These are phyloP conservation scores for Anacardium occidentale DNA, from an alignment of 345 rosid species.

Conservation along the genomic window DNA sequence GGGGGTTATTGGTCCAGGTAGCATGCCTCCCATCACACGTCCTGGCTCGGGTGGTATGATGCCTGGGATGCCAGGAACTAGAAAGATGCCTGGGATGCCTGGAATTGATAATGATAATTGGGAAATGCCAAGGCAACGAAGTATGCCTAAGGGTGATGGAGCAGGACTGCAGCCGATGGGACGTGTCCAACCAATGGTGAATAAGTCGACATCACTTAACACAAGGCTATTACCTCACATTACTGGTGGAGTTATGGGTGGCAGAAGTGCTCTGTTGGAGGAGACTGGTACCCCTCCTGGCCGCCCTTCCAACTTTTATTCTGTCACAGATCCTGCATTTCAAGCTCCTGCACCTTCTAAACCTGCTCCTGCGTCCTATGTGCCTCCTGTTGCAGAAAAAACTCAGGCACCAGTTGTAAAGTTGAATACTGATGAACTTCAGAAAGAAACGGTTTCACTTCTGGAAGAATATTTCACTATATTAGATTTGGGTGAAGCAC, in stretches of 20 bases:
- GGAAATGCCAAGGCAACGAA: constrained; percentile 64
- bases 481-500: constrained; percentile 56
- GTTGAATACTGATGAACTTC: constrained; percentile 47
- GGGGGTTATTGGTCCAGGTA: constrained; percentile 52
- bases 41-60: constrained; percentile 96
- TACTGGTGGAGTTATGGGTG: constrained; percentile 56
- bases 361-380: constrained; percentile 26
- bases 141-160: constrained; percentile 81
- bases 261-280: constrained; percentile 76
- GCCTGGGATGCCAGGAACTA: constrained; percentile 97
- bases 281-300: constrained; percentile 42
- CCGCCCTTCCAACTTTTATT: constrained; percentile 22
- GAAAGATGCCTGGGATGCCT: constrained; percentile 95
- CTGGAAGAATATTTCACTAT: constrained; percentile 72
- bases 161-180: constrained; percentile 44
- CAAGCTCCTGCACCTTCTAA: constrained; percentile 29
- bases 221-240: constrained; percentile 76
- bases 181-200: constrained; percentile 42
- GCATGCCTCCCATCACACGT: constrained; percentile 60
- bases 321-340: constrained; percentile 30
- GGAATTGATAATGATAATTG: constrained; percentile 76
- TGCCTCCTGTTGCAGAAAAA: constrained; percentile 34
- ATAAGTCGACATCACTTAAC: constrained; percentile 55
- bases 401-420: constrained; percentile 29
- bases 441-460: constrained; percentile 54